A percentile compares a stretch with the other conserved stretches of the same genome.
Evolutionary conservation across 2,329 filamentous ascomycete genomes (phyloP).

Genomic region (Apiospora aurea): DNA sequence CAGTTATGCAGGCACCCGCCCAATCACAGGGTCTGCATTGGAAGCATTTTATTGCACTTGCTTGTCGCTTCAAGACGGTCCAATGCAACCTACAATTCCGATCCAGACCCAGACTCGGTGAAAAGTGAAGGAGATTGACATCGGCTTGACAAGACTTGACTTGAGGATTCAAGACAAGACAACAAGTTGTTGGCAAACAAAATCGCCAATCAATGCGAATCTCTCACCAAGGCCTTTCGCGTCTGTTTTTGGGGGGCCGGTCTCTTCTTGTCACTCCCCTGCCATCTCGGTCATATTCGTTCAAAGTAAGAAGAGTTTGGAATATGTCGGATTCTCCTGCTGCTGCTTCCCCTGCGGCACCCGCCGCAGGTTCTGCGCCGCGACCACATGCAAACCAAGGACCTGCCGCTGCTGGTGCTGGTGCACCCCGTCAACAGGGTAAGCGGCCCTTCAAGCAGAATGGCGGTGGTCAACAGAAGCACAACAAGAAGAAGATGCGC

Average conservation of each 20-base stretch:
- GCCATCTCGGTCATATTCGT: constrained; percentile 15
- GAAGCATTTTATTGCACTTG: constrained; percentile 14
- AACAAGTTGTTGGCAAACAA: background rate
- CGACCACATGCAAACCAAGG: background rate
- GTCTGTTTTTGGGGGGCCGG: constrained; percentile 24
- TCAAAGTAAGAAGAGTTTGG: background rate
- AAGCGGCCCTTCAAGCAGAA: constrained; percentile 17
- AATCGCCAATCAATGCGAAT: constrained; percentile 23
- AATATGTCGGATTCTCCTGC: background rate
- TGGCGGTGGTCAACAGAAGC: constrained; percentile 4
- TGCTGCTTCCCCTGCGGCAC: background rate
- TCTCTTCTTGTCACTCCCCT: constrained; percentile 19
- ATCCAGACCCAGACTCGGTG: background rate
- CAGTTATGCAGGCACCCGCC: background rate
- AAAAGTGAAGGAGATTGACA: background rate
- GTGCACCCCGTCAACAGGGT: background rate
- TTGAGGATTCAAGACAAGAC: background rate
- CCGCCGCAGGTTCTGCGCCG: background rate
- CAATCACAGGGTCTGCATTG: background rate
- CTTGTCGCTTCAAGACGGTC: background rate
- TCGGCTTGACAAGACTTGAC: background rate
- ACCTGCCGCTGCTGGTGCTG: background rate
- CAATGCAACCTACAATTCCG: background rate
- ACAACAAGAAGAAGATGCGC: constrained; percentile 49
- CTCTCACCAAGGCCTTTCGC: constrained; percentile 9